These are phyloP conservation scores for Trichoderma sp. DNA, from an alignment of 2,329 filamentous ascomycete genomes.

Conservation along the genomic window DNA sequence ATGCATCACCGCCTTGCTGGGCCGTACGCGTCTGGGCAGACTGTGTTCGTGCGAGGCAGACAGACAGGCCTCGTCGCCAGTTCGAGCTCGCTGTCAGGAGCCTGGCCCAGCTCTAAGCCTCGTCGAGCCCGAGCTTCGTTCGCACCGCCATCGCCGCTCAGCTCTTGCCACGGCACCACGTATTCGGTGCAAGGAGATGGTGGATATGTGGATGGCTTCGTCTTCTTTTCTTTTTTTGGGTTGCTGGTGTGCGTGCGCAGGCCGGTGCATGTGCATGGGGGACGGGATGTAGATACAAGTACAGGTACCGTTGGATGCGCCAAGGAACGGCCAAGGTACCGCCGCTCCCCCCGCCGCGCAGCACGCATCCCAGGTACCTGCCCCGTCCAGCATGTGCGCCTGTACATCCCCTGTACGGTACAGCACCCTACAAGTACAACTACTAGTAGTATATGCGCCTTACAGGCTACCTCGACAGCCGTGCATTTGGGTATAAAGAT, in stretches of 20 bases:
- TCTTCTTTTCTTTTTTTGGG: neutral
- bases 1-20: neutral
- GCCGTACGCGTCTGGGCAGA: neutral
- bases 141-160: neutral
- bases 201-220: neutral
- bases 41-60: neutral
- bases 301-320: neutral
- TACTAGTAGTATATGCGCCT: neutral
- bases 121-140: neutral
- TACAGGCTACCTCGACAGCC: neutral
- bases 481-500: conserved; percentile 24
- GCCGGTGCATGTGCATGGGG: neutral
- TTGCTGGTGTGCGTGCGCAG: neutral
- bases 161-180: neutral
- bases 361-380: neutral
- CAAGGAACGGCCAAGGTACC: neutral
- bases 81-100: neutral
- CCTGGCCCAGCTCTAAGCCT: neutral
- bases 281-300: too few species aligned
- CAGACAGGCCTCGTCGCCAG: neutral
- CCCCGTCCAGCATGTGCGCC: neutral
- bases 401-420: neutral
- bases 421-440: neutral
- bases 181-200: neutral
- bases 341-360: neutral